These are phyloP conservation scores for Laburnicola sp. DNA, from an alignment of 2,329 filamentous ascomycete genomes.

Conservation along the genomic window DNA sequence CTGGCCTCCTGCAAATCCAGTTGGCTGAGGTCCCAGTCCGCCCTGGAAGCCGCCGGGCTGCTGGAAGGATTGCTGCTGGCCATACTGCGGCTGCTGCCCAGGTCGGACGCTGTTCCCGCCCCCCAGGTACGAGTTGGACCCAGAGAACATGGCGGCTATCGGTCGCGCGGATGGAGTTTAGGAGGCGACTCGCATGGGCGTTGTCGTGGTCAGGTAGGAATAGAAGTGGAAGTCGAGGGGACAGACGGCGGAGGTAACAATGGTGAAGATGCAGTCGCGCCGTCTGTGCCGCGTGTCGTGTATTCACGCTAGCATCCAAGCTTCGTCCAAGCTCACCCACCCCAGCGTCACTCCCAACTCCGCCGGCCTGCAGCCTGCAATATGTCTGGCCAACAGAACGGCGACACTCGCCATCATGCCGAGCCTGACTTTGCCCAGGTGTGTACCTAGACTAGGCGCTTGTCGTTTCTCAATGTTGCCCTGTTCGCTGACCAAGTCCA, in stretches of 20 bases:
- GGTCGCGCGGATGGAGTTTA: conserved; percentile 5
- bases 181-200: conserved; percentile 6
- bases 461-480: neutral
- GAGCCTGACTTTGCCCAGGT: conserved; percentile 45
- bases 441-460: conserved; percentile 1
- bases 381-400: conserved; percentile 41
- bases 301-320: conserved; percentile 36
- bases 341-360: conserved; percentile 9
- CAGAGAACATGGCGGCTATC: conserved; percentile 75
- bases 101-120: conserved; percentile 75
- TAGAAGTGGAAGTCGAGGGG: conserved; percentile 4
- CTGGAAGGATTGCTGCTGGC: conserved; percentile 55
- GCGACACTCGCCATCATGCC: conserved; percentile 23
- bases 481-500: conserved; percentile 9
- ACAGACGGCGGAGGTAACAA: conserved; percentile 24
- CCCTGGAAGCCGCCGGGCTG: conserved; percentile 60
- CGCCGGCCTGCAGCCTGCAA: conserved; percentile 16
- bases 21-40: conserved; percentile 53
- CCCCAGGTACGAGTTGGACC: conserved; percentile 82
- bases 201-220: conserved; percentile 1
- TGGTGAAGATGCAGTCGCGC: too few relatives aligned
- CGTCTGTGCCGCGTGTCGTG: conserved; percentile 28
- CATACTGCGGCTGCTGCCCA: conserved; percentile 55
- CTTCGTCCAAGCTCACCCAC: conserved; percentile 30
- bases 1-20: conserved; percentile 54